A percentile compares a stretch with the other conserved stretches of the same genome.
These are phyloP conservation scores for Aspergillus sp. DNA, from an alignment of 2,329 filamentous ascomycete species.

Conservation along the genomic window DNA sequence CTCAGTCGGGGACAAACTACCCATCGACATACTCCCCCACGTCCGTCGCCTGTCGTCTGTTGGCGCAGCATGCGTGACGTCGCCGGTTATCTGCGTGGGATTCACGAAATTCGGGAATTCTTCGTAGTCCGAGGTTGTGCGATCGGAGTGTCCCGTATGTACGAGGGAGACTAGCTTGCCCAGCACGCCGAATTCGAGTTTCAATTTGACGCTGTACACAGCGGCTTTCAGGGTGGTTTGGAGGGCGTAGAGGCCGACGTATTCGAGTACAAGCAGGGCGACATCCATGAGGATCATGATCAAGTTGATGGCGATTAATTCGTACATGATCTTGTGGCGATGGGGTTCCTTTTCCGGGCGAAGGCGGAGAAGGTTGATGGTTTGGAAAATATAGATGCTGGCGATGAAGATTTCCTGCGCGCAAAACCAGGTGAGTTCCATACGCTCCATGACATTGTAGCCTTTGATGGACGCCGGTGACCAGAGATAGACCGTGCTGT, in stretches of 20 bases:
- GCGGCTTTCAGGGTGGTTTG: conserved; percentile 40
- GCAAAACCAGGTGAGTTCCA: conserved; percentile 37
- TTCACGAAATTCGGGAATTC: conserved; percentile 37
- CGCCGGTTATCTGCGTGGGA: conserved; percentile 29
- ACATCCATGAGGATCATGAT: conserved; percentile 41
- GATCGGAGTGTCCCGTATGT: conserved; percentile 21
- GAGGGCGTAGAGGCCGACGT: conserved; percentile 35
- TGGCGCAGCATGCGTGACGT: conserved; percentile 30
- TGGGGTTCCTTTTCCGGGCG: conserved; percentile 26
- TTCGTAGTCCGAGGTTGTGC: conserved; percentile 24
- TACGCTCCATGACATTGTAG: conserved; percentile 38
- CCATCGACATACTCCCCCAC: conserved; percentile 21
- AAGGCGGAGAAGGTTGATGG: conserved; percentile 36
- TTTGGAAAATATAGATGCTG: conserved; percentile 46
- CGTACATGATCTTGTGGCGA: conserved; percentile 38
- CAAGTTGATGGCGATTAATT: conserved; percentile 43
- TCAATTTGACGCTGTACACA: conserved; percentile 43
- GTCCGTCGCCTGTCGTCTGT: conserved; percentile 6
- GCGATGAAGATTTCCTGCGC: conserved; percentile 42
- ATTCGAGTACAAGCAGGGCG: conserved; percentile 37
- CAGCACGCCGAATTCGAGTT: conserved; percentile 43
- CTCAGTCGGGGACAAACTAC: conserved; percentile 21
- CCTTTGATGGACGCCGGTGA: conserved; percentile 20
- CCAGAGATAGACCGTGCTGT: conserved; percentile 27
- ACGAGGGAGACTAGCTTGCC: conserved; percentile 37